Base-by-base conservation (phyloP, 768 basidiomycete genomes). In the Lactarius sanguifluus region DNA sequence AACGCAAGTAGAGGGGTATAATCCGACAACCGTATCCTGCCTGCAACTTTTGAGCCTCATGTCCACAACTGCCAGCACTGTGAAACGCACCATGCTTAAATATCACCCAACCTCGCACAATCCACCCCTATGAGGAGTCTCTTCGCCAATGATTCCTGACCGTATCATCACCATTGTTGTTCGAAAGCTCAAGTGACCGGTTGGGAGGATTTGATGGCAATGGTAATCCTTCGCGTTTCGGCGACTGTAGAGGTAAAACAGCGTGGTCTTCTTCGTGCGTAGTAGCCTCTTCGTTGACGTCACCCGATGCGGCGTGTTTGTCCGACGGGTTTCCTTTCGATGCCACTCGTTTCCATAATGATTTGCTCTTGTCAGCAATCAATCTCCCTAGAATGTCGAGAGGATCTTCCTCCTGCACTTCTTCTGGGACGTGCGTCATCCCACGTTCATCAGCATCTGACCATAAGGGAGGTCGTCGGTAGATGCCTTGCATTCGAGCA, bases 351-450 rank as follows among this genome's bases (percentile, higher is more conserved):
- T 65, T 47, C 68, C 68, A 71, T 10, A 69, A 47, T 15, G 62
- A 57, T 57, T 67, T 71, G 32, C 68, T 61, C 62, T 69, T 71
- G 16, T 61, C 63, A 23, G 64, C 70, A 30, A 71, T 58, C 36
- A 54, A 62, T 56, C 30, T 54, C 1, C 63, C 70, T 20, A 71
- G 43, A 20, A 62, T 43, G 23, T 67, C 70, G 28, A 71, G 62
- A 10, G 68, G 68, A 16, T 71, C 70, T 15, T 60, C 61, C 34
- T 69, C 64, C 3, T 60, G 55, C 59, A 40, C 38, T 59, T 64
- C 67, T 16, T 55, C 41, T 20, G 59, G 50, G 15, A 40, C 32
- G 20, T 23, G 36, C 45, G 8, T 50, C 57, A 59, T 25, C 10
- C 56, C 45, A 13, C n/a, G 58, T 9, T 58, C 61, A n/a, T 69